Evolutionary conservation across 352 stramenopile genomes (phyloP).

Genomic region (Phytopythium delawarense): DNA sequence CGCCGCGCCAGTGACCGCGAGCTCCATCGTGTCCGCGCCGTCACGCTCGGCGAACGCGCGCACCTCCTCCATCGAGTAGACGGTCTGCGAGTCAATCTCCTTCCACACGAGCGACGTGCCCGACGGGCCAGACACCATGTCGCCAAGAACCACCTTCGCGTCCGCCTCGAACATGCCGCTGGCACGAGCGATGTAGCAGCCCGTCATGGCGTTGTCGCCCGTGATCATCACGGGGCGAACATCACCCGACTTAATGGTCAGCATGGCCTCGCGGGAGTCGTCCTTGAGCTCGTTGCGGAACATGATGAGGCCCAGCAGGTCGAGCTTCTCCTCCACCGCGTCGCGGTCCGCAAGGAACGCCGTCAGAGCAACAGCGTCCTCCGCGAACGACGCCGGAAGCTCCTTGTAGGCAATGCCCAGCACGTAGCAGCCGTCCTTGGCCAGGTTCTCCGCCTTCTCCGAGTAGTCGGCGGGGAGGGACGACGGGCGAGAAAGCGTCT

Average conservation of each 20-base stretch:
- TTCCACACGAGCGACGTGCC: constrained; percentile 48
- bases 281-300: constrained; percentile 90
- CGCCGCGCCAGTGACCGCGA: constrained; percentile 67
- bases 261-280: constrained; percentile 74
- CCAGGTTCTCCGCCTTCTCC: constrained; percentile 42
- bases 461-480: constrained; percentile 76
- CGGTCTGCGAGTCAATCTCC: constrained; percentile 53
- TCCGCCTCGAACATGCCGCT: constrained; percentile 55
- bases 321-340: constrained; percentile 68
- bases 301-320: constrained; percentile 79
- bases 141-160: constrained; percentile 51
- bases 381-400: constrained; percentile 28
- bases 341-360: constrained; percentile 58
- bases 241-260: constrained; percentile 72
- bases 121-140: constrained; percentile 43
- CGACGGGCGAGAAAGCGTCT: constrained; percentile 38
- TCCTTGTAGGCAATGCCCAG: constrained; percentile 77
- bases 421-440: constrained; percentile 87
- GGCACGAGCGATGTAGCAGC: constrained; percentile 67
- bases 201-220: constrained; percentile 79
- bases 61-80: constrained; percentile 48
- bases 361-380: constrained; percentile 17
- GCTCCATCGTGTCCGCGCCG: constrained; percentile 31
- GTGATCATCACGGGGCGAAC: constrained; percentile 87
- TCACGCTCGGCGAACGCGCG: constrained; percentile 26